Base-by-base conservation (phyloP, 177 flowering plant genomes). In the Vitis hybrid region DNA sequence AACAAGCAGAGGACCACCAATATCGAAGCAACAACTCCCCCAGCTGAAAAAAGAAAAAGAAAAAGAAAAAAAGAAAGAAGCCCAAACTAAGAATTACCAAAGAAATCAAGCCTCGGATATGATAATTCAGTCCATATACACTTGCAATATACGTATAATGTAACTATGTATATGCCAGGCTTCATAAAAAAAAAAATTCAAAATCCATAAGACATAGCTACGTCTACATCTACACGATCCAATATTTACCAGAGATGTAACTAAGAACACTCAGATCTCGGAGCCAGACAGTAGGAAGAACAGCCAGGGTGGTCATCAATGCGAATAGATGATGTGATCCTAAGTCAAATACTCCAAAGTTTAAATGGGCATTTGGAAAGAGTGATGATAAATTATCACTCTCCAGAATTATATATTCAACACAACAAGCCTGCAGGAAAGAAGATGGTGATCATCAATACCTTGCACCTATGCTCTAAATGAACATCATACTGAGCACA, bases 201-300 rank as follows among this genome's bases (percentile, higher is more conserved):
- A 57, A 68, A 40, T 46, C 9, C 4, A 56, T 15, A 46, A 11
- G 13, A 32, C 52, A 62, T 60, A 50, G 14, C 27, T 27, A 27
- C 27, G 27, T 27, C 27, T 16, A 56, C 11, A 19, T 35, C 46
- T 35, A 35, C 8, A 46, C 5, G 7, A 11, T 19, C 19, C 52
- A 32, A 15, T 51, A 48, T 79, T 74, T 54, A 92, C 98, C 97
- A 21, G 98, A 94, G 65, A 96, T 79, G 71, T 96, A 96, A 73
- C 99, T 96, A 18, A 96, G 88, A 64, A 93, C 56, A 64, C 88
- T 91, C 24, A 93, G 81, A 76, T 96, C 98, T 55, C 87, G 82
- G 57, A 96, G 94, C 89, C 89, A 93, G 65, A 86, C 90, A 49
- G 99, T 96, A 13, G 99, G 99, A 81, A 96, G 95, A 73, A 96